phyloP scores from a whole-genome alignment of 2,329 filamentous ascomycete species.

The Diaporthe citri region DNA sequence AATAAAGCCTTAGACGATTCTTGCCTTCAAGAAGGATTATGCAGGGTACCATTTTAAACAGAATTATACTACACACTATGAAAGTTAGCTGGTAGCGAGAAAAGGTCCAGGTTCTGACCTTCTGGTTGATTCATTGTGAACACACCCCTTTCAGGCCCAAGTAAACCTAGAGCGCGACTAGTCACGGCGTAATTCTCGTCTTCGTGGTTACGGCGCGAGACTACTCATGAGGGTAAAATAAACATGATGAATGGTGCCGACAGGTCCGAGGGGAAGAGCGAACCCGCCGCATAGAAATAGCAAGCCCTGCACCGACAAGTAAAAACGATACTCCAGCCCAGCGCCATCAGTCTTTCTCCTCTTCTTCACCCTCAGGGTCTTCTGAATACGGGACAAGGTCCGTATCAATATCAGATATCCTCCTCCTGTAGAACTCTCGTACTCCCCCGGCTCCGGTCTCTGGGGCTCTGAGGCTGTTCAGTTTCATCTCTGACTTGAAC shows the following conservation, averaged over 20 bases:
- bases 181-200: neutral
- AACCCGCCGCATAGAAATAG: too few relatives aligned
- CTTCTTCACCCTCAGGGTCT: constrained; percentile 13
- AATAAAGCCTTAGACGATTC: too few relatives aligned
- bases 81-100: too few relatives aligned
- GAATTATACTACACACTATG: too few relatives aligned
- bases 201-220: neutral
- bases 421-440: constrained; percentile 43
- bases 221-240: neutral
- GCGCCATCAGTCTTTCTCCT: neutral
- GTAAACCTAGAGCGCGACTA: neutral
- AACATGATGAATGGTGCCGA: too few relatives aligned
- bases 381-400: constrained; percentile 17
- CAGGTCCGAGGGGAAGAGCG: too few relatives aligned
- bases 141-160: neutral
- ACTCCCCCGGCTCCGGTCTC: constrained; percentile 33
- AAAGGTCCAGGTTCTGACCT: neutral
- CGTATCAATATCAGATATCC: constrained; percentile 40
- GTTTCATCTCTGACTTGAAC: constrained; percentile 20
- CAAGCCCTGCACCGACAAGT: too few relatives aligned
- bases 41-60: too few relatives aligned
- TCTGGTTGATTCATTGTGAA: neutral
- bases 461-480: constrained; percentile 44
- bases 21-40: too few relatives aligned
- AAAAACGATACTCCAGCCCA: too few relatives aligned